These are phyloP conservation scores for Calonectria ilicicola DNA, from an alignment of 2,329 filamentous ascomycete species.

Conservation along the genomic window DNA sequence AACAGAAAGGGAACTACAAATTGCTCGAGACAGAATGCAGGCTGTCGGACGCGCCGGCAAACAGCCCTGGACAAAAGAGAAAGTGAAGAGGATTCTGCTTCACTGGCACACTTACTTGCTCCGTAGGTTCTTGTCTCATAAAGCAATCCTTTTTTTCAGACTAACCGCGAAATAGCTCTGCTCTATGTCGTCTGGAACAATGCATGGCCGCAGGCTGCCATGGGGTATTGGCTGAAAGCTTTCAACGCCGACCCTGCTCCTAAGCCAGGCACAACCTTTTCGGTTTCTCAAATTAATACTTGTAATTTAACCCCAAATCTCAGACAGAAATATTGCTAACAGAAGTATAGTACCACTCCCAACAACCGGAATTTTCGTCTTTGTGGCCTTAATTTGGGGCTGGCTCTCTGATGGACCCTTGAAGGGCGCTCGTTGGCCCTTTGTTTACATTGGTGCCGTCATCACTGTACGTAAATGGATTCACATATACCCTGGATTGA, in stretches of 20 bases:
- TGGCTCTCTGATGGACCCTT: conserved; percentile 35
- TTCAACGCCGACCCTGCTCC: conserved; percentile 31
- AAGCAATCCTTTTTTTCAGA: too few species aligned
- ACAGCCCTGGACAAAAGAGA: conserved; percentile 30
- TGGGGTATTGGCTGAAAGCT: conserved; percentile 36
- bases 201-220: conserved; percentile 26
- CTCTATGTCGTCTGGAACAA: conserved; percentile 35
- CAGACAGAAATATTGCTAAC: neutral
- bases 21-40: conserved; percentile 27
- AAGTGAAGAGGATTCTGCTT: conserved; percentile 25
- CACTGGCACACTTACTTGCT: conserved; percentile 35
- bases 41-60: conserved; percentile 32
- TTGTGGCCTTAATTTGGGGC: conserved; percentile 28
- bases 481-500: rapidly evolving
- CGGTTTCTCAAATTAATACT: conserved; percentile 28
- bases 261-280: conserved; percentile 25
- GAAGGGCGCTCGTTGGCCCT: conserved; percentile 30
- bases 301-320: neutral
- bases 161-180: conserved; percentile 15
- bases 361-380: conserved; percentile 32
- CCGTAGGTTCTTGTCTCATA: conserved; percentile 2
- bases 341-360: conserved; percentile 27
- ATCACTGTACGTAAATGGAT: conserved; percentile 22
- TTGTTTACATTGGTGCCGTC: conserved; percentile 31
- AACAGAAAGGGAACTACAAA: conserved; percentile 26